phyloP scores from a whole-genome alignment of 2,329 filamentous ascomycete species.

The Cordyceps militaris region DNA sequence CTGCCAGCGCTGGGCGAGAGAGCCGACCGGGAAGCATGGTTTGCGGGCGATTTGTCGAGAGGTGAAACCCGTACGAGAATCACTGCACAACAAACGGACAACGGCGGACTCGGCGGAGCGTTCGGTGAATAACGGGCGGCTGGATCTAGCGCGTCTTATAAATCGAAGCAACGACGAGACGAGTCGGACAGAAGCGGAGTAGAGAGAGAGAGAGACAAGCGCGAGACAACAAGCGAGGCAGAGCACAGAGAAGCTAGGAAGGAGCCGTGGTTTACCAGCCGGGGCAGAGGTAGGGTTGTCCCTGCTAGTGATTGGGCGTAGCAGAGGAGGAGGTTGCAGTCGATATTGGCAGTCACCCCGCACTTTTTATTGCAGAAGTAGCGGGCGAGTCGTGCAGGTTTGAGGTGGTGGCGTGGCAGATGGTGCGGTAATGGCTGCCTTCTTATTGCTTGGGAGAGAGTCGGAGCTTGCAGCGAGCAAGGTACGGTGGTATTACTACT shows the following conservation, averaged over 20 bases:
- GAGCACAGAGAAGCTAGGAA: constrained; percentile 2
- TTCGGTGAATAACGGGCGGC: neutral
- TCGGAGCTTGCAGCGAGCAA: constrained; percentile 2
- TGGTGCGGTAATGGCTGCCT: constrained; percentile 11
- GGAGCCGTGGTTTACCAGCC: constrained; percentile 10
- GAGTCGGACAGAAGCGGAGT: neutral
- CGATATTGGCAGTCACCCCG: constrained; percentile 11
- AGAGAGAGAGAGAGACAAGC: constrained; percentile 1
- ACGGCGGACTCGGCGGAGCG: neutral
- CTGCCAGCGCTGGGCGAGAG: constrained; percentile 35
- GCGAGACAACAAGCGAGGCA: constrained; percentile 1
- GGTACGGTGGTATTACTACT: constrained; percentile 10
- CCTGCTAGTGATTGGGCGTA: constrained; percentile 8
- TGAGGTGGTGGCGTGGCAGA: constrained; percentile 14
- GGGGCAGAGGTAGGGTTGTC: constrained; percentile 6
- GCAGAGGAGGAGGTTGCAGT: constrained; percentile 13
- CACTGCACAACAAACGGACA: constrained; percentile 7
- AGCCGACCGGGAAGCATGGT: constrained; percentile 46
- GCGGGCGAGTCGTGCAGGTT: neutral
- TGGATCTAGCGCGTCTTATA: constrained; percentile 5
- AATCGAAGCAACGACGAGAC: neutral
- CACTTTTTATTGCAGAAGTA: constrained; percentile 12
- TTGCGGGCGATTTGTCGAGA: constrained; percentile 20
- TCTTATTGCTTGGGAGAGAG: constrained; percentile 3
- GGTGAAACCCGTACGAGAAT: neutral